Evolutionary conservation across 2,329 filamentous ascomycete genomes (phyloP), one percentile per base, ranked within the genome.

Genomic region (Diaporthe ampelina): DNA sequence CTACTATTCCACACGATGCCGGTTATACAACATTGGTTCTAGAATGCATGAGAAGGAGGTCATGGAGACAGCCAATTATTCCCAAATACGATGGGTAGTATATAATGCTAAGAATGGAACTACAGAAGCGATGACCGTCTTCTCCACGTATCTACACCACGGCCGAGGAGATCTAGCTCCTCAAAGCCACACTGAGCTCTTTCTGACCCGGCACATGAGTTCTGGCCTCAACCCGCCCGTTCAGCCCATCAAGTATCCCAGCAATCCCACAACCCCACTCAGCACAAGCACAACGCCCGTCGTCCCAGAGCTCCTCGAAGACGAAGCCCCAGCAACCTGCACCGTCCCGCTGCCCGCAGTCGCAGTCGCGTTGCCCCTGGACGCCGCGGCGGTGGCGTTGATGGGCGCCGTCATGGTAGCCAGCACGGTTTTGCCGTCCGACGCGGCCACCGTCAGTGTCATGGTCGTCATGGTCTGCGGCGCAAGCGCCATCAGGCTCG

Each of bases 391-490:
- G 9, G 40, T 56, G 26, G 29, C 50, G 50, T 58, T 48, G 3
- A 56, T 17, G 4, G 71, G 71, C 9, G 70, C 70, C 50, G 70
- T 73, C 70, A 73, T 73, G 11, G 70, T 73, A 6, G 63, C 70
- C 59, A 73, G 10, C 37, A 73, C 40, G 57, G 50, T 68, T 21
- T 10, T 58, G 17, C 61, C 59, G 45, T 37, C 59, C 37, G 59
- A 21, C 7, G 19, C 63, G 9, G 59, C 37, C 3, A 73, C 35
- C 70, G 54, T 68, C 9, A 45, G 13, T 9, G 70, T 73, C 70
- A 73, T 68, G 9, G 70, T 73, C 70, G 59, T 73, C 58, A 73
- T 54, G 37, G 50, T 26, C 70, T 68, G 70, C 70, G 70, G 50
- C 57, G 57, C 45, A 17, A 74, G 57, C 52, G 69, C 40, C 45